Evolutionary conservation across 1,284 basidiomycete species (phyloP), one percentile per base, ranked within the genome.

Genomic region (Malassezia yamatoensis): DNA sequence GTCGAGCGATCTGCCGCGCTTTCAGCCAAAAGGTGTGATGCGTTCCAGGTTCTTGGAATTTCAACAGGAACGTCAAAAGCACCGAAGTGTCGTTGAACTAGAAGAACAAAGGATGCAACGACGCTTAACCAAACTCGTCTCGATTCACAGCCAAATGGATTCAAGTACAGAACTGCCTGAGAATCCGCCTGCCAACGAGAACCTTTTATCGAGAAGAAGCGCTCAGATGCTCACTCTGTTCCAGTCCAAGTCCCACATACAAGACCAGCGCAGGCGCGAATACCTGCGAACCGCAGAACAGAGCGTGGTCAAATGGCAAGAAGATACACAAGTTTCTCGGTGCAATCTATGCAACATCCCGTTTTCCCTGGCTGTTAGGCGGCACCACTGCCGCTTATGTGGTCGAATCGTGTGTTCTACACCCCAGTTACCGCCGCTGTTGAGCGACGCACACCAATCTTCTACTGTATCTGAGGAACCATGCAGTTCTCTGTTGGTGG

Each of bases 361-460:
- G 0, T 98, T 98, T 72, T 84, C 87, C 1, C 77, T 98, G 1
- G 87, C 88, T 0, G 93, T 90, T 59, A 83, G 93, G 15, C 94
- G 94, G 77, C 93, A 98, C 66, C 93, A 98, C 72, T 98, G 93
- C 75, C 84, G 94, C 9, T 78, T 96, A 6, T 98, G 93, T 65
- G 93, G 93, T 0, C 81, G 85, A 39, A 87, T 96, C 43, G 84
- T 96, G 3, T 98, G 93, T 70, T 87, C 91, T 0, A 80, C 94
- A 2, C 90, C 90, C 0, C 80, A 85, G 1, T 88, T 75, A 41
- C n/a, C 67, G 7, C 33, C 45, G 45, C 57, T 58, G n/a, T 58
- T 58, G 44, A 59, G 63, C 15, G n/a, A 16, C 15, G 18, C 24
- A 12, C 9, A 6, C 6, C 34, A 2, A 21, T 4, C 34, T 4